These are phyloP conservation scores for Silene conica DNA, from an alignment of 148 eudicot genomes.

Conservation along the genomic window DNA sequence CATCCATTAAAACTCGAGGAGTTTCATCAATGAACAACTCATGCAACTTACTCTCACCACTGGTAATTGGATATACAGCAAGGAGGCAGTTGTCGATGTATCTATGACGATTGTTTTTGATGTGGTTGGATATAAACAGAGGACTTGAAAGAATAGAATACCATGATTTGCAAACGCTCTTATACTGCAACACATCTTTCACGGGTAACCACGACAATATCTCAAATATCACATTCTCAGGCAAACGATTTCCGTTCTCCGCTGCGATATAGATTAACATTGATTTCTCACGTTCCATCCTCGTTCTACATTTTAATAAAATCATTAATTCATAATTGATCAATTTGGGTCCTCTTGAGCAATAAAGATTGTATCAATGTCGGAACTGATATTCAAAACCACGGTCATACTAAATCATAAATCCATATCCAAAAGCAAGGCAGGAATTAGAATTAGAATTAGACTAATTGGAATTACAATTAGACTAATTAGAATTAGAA, in stretches of 20 bases:
- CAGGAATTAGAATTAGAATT: too few relatives aligned
- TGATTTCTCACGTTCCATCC: background rate
- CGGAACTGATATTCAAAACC: too few relatives aligned
- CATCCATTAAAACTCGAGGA: too few relatives aligned
- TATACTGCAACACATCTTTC: conserved; percentile 6
- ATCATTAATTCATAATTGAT: background rate
- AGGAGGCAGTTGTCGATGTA: background rate
- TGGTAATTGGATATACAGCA: too few relatives aligned
- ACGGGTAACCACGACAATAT: conserved; percentile 13
- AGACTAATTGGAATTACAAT: too few relatives aligned
- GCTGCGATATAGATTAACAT: background rate
- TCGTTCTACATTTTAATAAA: background rate
- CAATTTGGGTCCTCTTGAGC: too few relatives aligned
- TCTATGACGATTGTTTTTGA: conserved; percentile 3
- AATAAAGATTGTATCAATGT: too few relatives aligned
- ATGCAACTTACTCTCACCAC: too few relatives aligned
- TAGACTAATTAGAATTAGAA: too few relatives aligned
- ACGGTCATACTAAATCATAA: background rate
- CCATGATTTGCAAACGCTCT: conserved; percentile 15
- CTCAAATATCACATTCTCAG: conserved; percentile 8
- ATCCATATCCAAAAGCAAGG: too few relatives aligned
- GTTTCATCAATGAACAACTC: too few relatives aligned
- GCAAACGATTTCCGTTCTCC: conserved; percentile 5
- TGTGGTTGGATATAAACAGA: conserved; percentile 10
- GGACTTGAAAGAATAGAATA: conserved; percentile 6